These are phyloP conservation scores for Hibiscus syriacus DNA, from an alignment of 345 rosid species.

Conservation along the genomic window DNA sequence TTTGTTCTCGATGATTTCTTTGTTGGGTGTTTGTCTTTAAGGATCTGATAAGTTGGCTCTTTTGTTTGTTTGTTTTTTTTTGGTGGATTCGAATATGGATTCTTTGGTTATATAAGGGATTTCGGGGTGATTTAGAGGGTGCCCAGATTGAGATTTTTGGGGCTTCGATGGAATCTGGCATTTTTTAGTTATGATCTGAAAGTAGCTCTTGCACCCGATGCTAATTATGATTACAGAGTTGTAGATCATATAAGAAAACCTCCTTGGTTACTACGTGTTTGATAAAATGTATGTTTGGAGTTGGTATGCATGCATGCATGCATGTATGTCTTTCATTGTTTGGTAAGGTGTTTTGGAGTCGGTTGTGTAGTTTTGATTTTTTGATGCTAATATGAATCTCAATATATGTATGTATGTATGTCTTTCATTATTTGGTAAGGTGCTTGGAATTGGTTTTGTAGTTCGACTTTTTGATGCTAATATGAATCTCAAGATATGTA, in stretches of 20 bases:
- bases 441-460: too few species aligned
- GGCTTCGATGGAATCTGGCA: neutral
- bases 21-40: neutral
- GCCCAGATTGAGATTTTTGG: neutral
- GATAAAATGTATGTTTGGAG: neutral
- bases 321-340: neutral
- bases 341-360: neutral
- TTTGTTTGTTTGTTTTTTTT: neutral
- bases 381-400: neutral
- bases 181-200: neutral
- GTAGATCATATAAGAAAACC: neutral
- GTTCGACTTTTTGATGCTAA: too few species aligned
- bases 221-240: neutral
- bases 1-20: neutral
- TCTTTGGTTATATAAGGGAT: neutral
- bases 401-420: neutral
- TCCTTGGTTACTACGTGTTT: slow-evolving; percentile 2
- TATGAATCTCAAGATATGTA: too few species aligned
- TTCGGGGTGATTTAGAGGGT: neutral
- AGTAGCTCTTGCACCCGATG: neutral
- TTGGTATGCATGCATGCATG: neutral
- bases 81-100: neutral
- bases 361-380: neutral
- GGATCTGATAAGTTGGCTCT: neutral
- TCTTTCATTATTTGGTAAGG: too few species aligned